Evolutionary conservation across 1,284 basidiomycete genomes (phyloP), one percentile per base, ranked within the genome.

Genomic region (Hypsizygus ulmarius): DNA sequence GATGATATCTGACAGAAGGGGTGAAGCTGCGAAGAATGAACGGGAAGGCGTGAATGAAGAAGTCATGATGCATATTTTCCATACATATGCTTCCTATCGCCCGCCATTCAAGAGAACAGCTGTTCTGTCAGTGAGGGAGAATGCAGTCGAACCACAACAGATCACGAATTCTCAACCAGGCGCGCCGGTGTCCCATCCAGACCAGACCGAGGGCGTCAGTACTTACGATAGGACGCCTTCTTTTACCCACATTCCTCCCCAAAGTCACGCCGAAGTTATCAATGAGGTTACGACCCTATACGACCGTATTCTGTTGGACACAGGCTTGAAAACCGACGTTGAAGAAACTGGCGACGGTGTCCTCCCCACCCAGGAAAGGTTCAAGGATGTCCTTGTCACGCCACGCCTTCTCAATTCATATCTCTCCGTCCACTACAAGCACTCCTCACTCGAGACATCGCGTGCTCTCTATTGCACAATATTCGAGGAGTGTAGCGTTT

Each of bases 61-160:
- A 57, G 77, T 89, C 19, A 82, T 98, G 79, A 77, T 80, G 55
- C 85, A 91, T 58, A 69, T 97, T 6, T 93, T 98, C 65, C 87
- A 93, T 68, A 78, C 91, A 0, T 98, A 98, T 68, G 85, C 93
- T 0, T 70, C 86, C 0, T 96, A 91, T 68, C 74, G 72, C 39
- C 83, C 90, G 1, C 84, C 88, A 0, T 85, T 87, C 67, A 71
- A 66, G 46, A 75, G 84, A 36, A 66, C 68, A 11, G 60, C 70
- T 5, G 74, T 75, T 11, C 66, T 68, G 21, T 51, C 78, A 16
- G 56, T 64, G 19, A 59, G 64, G 16, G 53, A 42, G 14, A 53
- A 58, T 19, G 40, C 49, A 6, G 41, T 43, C 34, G 34, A 56
- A 12, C 35, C 51, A 2, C 9, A 39, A 6, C 9, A 42, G 4